Evolutionary conservation across 768 basidiomycete species (phyloP), one percentile per base, ranked within the genome.

Genomic region (Pilatotrama ljubarskyi): DNA sequence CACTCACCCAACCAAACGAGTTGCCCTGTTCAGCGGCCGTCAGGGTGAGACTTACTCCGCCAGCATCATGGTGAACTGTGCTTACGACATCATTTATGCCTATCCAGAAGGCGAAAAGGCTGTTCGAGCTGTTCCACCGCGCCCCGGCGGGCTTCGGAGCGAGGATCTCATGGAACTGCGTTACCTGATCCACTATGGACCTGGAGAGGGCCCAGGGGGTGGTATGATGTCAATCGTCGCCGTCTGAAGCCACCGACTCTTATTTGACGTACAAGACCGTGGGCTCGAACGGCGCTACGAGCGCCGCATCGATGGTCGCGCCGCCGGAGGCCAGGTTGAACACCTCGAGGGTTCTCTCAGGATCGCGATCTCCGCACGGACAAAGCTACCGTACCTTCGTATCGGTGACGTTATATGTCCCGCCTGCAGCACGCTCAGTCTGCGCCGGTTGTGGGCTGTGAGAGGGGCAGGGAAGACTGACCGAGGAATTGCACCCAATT

Each of bases 401-500:
- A 35, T 77, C 70, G 1, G 80, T 82, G 41, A 84, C 78, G 59
- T 87, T 87, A 68, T 82, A 86, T 5, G 80, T 80, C 13, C 68
- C 74, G 29, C 78, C 83, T 83, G 38, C 7, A 20, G 9, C 37
- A 11, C 22, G 57, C 17, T 38, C 55, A 50, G 20, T 50, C 26
- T n/a, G 40, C 37, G 15, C 47, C 29, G 18, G 17, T 38, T 37
- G 47, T 50, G 40, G 41, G 5, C 29, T 32, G 42, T 36, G 32
- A 62, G 58, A 63, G 26, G 13, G 26, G 48, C 47, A 32, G 18
- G 22, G 20, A 37, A 38, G 24, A 59, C 74, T 62, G 56, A 84
- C 84, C 75, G 54, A 85, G 74, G 63, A 74, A 80, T 57, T 80
- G 68, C 6, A 84, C 83, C 85, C 85, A 87, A 68, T 84, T 87